A percentile compares a stretch with the other conserved stretches of the same genome.
Conservation (phyloP, 2,329 filamentous ascomycete genomes). For the Ophiocordyceps camponoti-leonardi region DNA sequence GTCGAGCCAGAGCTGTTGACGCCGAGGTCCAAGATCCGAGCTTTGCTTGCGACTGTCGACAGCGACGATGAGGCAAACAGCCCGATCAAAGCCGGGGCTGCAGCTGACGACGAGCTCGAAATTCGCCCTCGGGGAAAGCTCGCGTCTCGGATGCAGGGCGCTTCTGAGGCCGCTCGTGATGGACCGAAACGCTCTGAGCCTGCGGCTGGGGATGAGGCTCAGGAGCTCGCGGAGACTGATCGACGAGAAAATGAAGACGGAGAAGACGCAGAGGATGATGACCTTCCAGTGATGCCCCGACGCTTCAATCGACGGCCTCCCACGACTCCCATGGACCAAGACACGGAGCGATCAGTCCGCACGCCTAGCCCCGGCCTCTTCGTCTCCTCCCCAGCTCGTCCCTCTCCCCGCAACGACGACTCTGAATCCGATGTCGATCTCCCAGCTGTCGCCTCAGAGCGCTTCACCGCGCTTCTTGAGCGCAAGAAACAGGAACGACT, state of each 20-base stretch:
- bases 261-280: conserved; percentile 21
- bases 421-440: conserved; percentile 29
- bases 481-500: conserved; percentile 56
- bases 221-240: background rate
- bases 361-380: conserved; percentile 31
- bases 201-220: background rate
- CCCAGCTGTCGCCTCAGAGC: conserved; percentile 31
- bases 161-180: background rate
- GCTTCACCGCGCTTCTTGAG: conserved; percentile 55
- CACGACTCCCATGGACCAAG: conserved; percentile 14
- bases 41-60: conserved; percentile 32
- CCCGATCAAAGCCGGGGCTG: conserved; percentile 15
- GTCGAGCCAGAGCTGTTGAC: conserved; percentile 24
- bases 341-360: conserved; percentile 7
- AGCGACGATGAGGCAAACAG: conserved; percentile 29
- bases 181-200: background rate
- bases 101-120: conserved; percentile 25
- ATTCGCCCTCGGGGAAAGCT: conserved; percentile 43
- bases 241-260: conserved; percentile 9
- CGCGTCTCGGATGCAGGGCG: conserved; percentile 43
- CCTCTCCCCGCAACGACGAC: conserved; percentile 15
- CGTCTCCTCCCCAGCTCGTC: conserved; percentile 30
- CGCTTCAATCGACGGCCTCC: conserved; percentile 19
- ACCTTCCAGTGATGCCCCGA: conserved; percentile 21
- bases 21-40: conserved; percentile 36